Evolutionary conservation across 1,284 basidiomycete genomes (phyloP).

Genomic region (Ganoderma resinaceum): DNA sequence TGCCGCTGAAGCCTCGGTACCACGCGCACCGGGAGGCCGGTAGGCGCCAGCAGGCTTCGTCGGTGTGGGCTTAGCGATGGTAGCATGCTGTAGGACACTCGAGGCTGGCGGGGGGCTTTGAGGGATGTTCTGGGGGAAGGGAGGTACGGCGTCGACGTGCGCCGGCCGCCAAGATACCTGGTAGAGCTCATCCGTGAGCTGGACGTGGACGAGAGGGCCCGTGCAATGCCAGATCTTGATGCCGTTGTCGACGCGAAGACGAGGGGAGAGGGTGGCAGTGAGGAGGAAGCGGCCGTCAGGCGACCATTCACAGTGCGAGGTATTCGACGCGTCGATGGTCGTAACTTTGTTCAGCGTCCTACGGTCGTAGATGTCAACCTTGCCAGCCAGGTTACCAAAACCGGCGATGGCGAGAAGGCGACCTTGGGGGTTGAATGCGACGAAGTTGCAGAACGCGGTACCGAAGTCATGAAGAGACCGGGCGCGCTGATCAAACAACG

Average conservation of each 20-base stretch:
- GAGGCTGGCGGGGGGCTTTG: constrained; percentile 76
- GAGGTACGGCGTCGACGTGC: constrained; percentile 65
- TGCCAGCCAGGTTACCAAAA: constrained; percentile 96
- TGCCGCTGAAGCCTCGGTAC: constrained; percentile 82
- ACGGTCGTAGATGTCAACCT: constrained; percentile 92
- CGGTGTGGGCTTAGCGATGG: constrained; percentile 50
- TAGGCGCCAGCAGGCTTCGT: constrained; percentile 84
- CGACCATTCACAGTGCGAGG: constrained; percentile 94
- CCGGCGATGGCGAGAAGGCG: constrained; percentile 90
- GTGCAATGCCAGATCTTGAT: constrained; percentile 96
- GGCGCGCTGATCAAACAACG: constrained; percentile 92
- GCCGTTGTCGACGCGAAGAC: constrained; percentile 96
- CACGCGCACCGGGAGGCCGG: constrained; percentile 91
- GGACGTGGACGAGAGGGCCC: constrained; percentile 84
- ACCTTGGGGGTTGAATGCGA: constrained; percentile 95
- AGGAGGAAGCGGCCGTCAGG: constrained; percentile 93
- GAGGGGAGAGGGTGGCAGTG: constrained; percentile 93
- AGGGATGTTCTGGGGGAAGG: constrained; percentile 81
- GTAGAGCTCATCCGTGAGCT: constrained; percentile 86
- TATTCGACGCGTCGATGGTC: constrained; percentile 93
- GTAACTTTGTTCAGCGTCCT: constrained; percentile 84
- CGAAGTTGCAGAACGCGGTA: constrained; percentile 88
- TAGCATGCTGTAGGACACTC: constrained; percentile 55
- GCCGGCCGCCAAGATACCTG: constrained; percentile 87
- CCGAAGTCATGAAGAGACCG: constrained; percentile 93